These are phyloP conservation scores for Candida adriatica DNA, from an alignment of 805 yeast species.

Conservation along the genomic window DNA sequence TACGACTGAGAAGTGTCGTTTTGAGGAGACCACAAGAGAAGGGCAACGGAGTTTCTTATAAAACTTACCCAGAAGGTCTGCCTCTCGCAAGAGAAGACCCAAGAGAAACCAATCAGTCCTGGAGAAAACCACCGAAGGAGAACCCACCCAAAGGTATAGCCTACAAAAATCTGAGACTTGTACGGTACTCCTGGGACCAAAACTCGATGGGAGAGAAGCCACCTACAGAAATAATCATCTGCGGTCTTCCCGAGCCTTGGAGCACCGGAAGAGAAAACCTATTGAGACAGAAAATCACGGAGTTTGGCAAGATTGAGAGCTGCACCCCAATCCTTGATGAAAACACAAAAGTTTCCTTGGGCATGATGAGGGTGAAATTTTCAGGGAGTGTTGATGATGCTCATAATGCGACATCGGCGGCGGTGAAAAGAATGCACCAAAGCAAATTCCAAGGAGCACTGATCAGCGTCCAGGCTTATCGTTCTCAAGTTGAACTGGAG, in stretches of 20 bases:
- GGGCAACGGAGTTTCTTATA: too few relatives aligned
- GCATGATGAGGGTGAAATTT: conserved; percentile 58
- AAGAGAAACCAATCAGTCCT: too few relatives aligned
- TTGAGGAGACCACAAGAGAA: too few relatives aligned
- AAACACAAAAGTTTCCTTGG: conserved; percentile 69
- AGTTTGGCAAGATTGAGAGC: conserved; percentile 56
- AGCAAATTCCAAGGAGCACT: not conserved
- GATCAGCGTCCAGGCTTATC: not conserved
- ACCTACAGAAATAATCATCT: conserved; percentile 57
- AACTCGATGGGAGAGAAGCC: conserved; percentile 75
- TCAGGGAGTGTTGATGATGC: conserved; percentile 32
- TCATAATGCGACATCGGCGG: not conserved
- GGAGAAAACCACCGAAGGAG: conserved; percentile 24
- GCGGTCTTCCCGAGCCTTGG: conserved; percentile 55
- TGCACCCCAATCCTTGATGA: conserved; percentile 62
- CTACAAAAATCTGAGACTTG: conserved; percentile 34
- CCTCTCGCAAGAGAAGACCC: too few relatives aligned
- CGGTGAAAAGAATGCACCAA: not conserved
- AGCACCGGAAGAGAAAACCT: conserved; percentile 37
- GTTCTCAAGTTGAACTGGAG: not conserved
- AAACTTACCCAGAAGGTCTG: too few relatives aligned
- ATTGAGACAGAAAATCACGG: conserved; percentile 41
- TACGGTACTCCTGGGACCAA: conserved; percentile 44
- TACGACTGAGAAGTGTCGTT: too few relatives aligned
- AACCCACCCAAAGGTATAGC: conserved; percentile 29